A percentile compares a stretch with the other conserved stretches of the same genome.
These are phyloP conservation scores for Wickerhamiella bombiphila DNA, from an alignment of 805 yeast genomes.

Conservation along the genomic window DNA sequence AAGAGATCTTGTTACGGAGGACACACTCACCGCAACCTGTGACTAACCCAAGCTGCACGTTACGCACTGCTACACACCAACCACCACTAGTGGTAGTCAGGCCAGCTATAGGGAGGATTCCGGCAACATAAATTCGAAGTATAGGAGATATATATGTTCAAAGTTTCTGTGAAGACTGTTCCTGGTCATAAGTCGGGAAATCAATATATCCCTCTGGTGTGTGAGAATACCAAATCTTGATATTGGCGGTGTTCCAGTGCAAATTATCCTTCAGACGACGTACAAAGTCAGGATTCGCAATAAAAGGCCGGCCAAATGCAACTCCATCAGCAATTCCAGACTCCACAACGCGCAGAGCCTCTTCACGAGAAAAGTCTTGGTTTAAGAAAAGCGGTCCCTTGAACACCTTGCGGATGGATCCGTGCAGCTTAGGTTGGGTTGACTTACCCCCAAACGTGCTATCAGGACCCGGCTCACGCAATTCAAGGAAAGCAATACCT, in stretches of 20 bases:
- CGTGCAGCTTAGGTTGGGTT: slow-evolving; percentile 9
- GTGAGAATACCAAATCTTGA: slow-evolving; percentile 32
- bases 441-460: slow-evolving; percentile 12
- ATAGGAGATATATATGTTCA: too few species aligned
- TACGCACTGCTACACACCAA: too few species aligned
- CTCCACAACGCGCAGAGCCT: slow-evolving; percentile 10
- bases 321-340: slow-evolving; percentile 17
- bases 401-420: slow-evolving; percentile 11
- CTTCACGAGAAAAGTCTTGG: slow-evolving; percentile 14
- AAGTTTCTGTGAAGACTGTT: too few species aligned
- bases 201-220: slow-evolving; percentile 30
- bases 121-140: too few species aligned
- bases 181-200: too few species aligned
- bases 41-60: too few species aligned
- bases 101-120: too few species aligned
- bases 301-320: slow-evolving; percentile 36
- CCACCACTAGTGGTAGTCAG: too few species aligned
- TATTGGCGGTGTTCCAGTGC: slow-evolving; percentile 30
- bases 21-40: too few species aligned
- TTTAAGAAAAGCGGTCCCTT: slow-evolving; percentile 12
- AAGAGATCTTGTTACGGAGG: too few species aligned
- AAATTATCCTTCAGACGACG: slow-evolving; percentile 29
- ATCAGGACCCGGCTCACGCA: slow-evolving; percentile 32
- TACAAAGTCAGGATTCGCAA: slow-evolving; percentile 43
- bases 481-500: slow-evolving; percentile 30